These are phyloP conservation scores for Neurospora cerealis DNA, from an alignment of 495 filamentous ascomycete species.

Conservation along the genomic window DNA sequence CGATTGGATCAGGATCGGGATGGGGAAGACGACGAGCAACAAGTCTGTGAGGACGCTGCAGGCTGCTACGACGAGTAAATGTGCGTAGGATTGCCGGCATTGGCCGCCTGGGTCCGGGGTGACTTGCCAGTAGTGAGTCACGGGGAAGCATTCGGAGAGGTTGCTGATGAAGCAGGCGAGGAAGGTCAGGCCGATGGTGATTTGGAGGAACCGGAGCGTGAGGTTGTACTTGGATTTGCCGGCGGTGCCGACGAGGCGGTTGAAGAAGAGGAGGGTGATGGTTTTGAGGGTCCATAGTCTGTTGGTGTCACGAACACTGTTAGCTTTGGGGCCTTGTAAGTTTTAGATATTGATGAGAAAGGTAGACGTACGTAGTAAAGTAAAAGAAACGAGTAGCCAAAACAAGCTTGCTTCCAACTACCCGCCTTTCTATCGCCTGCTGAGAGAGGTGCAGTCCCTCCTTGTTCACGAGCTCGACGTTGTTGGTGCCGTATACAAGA, in stretches of 20 bases:
- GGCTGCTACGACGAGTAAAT: slow-evolving; percentile 71
- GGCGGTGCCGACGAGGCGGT: slow-evolving; percentile 54
- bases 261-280: slow-evolving; percentile 81
- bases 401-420: slow-evolving; percentile 52
- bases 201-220: slow-evolving; percentile 57
- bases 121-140: slow-evolving; percentile 82
- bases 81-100: slow-evolving; percentile 72
- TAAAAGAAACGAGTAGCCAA: slow-evolving; percentile 55
- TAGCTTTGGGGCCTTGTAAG: not conserved
- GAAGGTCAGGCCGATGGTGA: slow-evolving; percentile 64
- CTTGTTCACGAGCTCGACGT: slow-evolving; percentile 39
- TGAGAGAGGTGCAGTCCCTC: slow-evolving; percentile 22
- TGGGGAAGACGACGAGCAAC: slow-evolving; percentile 75
- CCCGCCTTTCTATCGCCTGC: slow-evolving; percentile 36
- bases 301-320: not conserved
- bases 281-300: slow-evolving; percentile 89
- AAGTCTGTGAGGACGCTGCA: slow-evolving; percentile 80
- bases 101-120: slow-evolving; percentile 71
- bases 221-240: slow-evolving; percentile 57
- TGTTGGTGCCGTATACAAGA: slow-evolving; percentile 82
- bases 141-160: slow-evolving; percentile 76
- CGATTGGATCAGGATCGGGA: slow-evolving; percentile 69
- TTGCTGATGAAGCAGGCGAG: slow-evolving; percentile 66
- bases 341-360: not conserved
- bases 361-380: slow-evolving; percentile 45